Conservation (phyloP, 2,329 filamentous ascomycete genomes). For the Alternaria arbusti region DNA sequence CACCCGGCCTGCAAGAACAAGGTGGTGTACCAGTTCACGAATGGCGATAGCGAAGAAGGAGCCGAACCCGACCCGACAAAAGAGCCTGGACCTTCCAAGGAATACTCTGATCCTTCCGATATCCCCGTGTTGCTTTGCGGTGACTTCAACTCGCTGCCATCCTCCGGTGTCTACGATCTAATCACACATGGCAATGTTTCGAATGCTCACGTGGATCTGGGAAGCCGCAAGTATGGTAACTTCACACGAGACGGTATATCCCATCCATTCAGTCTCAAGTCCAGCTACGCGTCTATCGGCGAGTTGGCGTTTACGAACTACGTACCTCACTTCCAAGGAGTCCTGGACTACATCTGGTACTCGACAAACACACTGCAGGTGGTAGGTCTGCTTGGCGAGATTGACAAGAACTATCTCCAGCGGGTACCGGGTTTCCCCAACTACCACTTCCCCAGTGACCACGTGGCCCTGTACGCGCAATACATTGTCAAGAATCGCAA, state of each 20-base stretch:
- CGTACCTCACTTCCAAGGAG: constrained; percentile 87
- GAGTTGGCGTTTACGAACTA: constrained; percentile 96
- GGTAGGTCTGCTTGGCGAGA: constrained; percentile 81
- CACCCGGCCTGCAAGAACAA: constrained; percentile 85
- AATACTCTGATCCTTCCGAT: constrained; percentile 84
- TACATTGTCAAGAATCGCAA: constrained; percentile 89
- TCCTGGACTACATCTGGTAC: constrained; percentile 98
- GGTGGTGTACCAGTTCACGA: constrained; percentile 57
- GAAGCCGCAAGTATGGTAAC: constrained; percentile 84
- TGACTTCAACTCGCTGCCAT: constrained; percentile 90
- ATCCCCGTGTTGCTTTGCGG: constrained; percentile 92
- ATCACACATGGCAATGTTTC: constrained; percentile 80
- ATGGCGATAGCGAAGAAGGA: constrained; percentile 57
- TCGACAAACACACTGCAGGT: constrained; percentile 88
- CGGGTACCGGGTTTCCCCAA: constrained; percentile 90
- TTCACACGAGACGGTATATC: constrained; percentile 92
- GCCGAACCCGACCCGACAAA: constrained; percentile 60
- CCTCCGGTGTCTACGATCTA: constrained; percentile 90
- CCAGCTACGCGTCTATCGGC: constrained; percentile 83
- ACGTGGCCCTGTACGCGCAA: constrained; percentile 87
- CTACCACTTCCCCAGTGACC: constrained; percentile 92
- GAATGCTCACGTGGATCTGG: constrained; percentile 80
- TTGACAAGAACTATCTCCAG: constrained; percentile 84
- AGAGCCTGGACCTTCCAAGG: constrained; percentile 79
- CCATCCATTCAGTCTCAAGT: constrained; percentile 92